These are phyloP conservation scores for Leishmania arabica DNA, from an alignment of 208 protist species.

Conservation along the genomic window DNA sequence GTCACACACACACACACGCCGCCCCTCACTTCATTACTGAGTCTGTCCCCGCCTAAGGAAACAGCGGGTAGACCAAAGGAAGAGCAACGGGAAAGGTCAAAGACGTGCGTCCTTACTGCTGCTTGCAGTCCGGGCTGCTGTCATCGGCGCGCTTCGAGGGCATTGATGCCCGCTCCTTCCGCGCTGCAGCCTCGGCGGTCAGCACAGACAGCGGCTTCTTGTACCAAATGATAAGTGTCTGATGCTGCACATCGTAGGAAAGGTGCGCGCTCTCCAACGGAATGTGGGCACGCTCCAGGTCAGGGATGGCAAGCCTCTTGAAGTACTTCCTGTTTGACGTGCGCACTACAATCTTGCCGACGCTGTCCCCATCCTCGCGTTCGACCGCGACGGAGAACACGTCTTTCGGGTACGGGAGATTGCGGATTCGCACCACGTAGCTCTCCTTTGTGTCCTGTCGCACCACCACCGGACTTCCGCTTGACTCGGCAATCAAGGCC, in stretches of 20 bases:
- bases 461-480: slow-evolving; percentile 78
- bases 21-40: background rate
- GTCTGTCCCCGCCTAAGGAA: background rate
- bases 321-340: slow-evolving; percentile 97
- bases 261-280: slow-evolving; percentile 67
- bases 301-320: slow-evolving; percentile 89
- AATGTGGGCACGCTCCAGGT: slow-evolving; percentile 67
- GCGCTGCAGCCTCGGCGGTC: slow-evolving; percentile 65
- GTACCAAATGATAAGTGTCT: slow-evolving; percentile 94
- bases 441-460: slow-evolving; percentile 81
- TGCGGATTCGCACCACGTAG: slow-evolving; percentile 92
- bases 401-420: slow-evolving; percentile 90
- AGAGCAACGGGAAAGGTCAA: slow-evolving; percentile 3
- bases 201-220: slow-evolving; percentile 86
- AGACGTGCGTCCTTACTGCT: slow-evolving; percentile 47
- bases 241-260: slow-evolving; percentile 86
- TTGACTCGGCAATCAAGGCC: slow-evolving; percentile 74
- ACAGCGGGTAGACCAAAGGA: background rate
- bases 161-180: slow-evolving; percentile 77
- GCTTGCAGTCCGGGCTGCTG: slow-evolving; percentile 53
- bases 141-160: slow-evolving; percentile 69
- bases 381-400: slow-evolving; percentile 89
- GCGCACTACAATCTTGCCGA: slow-evolving; percentile 91
- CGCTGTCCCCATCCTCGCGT: slow-evolving; percentile 29
- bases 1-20: background rate